Percentiles rank a stretch among this genome's conserved stretches.
Evolutionary conservation across 2,329 filamentous ascomycete species (phyloP).

Genomic region (Ophiocordyceps australis): DNA sequence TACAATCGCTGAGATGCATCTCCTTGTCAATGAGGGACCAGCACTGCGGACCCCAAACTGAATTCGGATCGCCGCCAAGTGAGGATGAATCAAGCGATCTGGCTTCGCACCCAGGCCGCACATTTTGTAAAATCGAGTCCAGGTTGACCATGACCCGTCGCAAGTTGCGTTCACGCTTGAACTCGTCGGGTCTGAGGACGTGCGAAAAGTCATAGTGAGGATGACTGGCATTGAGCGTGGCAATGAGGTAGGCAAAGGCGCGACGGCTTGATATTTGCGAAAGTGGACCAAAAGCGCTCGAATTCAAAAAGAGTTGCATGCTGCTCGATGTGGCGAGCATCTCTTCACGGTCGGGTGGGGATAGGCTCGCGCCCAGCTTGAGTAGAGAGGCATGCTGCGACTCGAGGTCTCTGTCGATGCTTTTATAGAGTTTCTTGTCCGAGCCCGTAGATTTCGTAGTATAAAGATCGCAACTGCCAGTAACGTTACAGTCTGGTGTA

Average conservation of each 20-base stretch:
- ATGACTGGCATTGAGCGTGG: conserved; percentile 89
- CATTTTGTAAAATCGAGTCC: conserved; percentile 73
- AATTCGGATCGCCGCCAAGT: conserved; percentile 26
- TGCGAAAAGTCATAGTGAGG: conserved; percentile 89
- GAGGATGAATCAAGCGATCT: conserved; percentile 23
- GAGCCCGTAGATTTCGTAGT: conserved; percentile 90
- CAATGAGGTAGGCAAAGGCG: conserved; percentile 91
- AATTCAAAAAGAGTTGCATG: conserved; percentile 47
- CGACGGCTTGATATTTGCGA: conserved; percentile 76
- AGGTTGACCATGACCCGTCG: conserved; percentile 72
- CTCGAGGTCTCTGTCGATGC: conserved; percentile 81
- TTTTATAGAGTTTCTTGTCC: conserved; percentile 95
- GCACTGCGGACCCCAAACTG: conserved; percentile 74
- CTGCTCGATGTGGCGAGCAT: conserved; percentile 48
- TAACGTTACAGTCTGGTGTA: conserved; percentile 79
- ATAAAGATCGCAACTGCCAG: conserved; percentile 89
- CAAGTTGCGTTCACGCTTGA: conserved; percentile 66
- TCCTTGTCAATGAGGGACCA: conserved; percentile 89
- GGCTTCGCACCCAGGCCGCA: conserved; percentile 46
- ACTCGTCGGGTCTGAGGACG: conserved; percentile 74
- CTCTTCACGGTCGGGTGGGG: conserved; percentile 59
- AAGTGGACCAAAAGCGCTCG: conserved; percentile 81
- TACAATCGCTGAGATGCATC: conserved; percentile 81
- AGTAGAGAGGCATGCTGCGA: conserved; percentile 80
- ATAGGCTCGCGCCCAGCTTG: conserved; percentile 71